phyloP scores from a whole-genome alignment of 768 basidiomycete species.

The Tricholoma furcatifolium region DNA sequence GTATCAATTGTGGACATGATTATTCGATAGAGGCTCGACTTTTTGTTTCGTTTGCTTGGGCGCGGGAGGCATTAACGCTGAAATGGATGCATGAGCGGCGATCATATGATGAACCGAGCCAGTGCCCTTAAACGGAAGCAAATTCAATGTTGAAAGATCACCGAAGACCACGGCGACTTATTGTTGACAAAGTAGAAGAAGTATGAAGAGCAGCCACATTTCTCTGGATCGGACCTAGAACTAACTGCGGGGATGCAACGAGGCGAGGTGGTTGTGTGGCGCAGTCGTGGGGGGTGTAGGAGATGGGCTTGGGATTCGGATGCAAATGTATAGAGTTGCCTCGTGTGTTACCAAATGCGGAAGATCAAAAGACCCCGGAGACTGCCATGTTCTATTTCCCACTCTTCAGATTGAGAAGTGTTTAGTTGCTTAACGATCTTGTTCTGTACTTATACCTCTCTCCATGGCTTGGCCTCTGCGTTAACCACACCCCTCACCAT shows the following conservation, averaged over 20 bases:
- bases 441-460: conserved; percentile 30
- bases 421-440: conserved; percentile 20
- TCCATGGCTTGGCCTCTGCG: conserved; percentile 25
- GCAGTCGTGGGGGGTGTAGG: conserved; percentile 5
- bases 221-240: background rate
- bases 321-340: conserved; percentile 9
- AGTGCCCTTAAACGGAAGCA: conserved; percentile 1
- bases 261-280: conserved; percentile 11
- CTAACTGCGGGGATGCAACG: background rate
- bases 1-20: background rate
- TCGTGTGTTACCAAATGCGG: conserved; percentile 17
- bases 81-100: background rate
- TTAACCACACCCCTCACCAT: conserved; percentile 14
- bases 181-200: conserved; percentile 1
- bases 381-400: conserved; percentile 10
- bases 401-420: conserved; percentile 14
- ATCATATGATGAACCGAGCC: conserved; percentile 5
- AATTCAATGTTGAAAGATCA: conserved; percentile 1
- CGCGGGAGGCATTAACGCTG: conserved; percentile 10
- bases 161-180: conserved; percentile 7
- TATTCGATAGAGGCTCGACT: background rate
- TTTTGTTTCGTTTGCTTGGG: conserved; percentile 3
- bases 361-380: conserved; percentile 10
- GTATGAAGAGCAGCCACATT: background rate
- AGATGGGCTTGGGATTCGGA: background rate